Conservation (phyloP, 1,284 basidiomycete species). For the Fomitopsis schrenkii region DNA sequence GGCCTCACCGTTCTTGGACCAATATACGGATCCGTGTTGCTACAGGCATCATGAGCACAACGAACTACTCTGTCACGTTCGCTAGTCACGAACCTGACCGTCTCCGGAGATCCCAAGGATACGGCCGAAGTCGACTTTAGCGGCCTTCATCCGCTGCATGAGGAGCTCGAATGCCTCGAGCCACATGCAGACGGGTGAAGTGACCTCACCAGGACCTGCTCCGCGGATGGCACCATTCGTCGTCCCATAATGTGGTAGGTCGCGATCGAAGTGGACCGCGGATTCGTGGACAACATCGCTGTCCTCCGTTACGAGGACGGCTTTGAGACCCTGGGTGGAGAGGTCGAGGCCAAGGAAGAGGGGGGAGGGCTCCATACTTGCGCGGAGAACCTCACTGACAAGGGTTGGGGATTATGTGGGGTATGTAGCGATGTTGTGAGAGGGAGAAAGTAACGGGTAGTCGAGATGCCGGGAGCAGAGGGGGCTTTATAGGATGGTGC, state of each 20-base stretch:
- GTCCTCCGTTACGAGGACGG: conserved; percentile 59
- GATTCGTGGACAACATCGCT: conserved; percentile 66
- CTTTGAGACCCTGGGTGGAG: conserved; percentile 87
- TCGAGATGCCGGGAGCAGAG: not conserved
- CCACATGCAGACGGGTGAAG: conserved; percentile 82
- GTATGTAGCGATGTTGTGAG: not conserved
- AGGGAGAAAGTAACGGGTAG: not conserved
- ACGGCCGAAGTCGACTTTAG: conserved; percentile 52
- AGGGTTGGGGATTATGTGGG: not conserved
- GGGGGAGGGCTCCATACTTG: conserved; percentile 20
- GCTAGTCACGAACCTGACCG: conserved; percentile 50
- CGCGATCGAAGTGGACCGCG: conserved; percentile 77
- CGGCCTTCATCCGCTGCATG: conserved; percentile 61
- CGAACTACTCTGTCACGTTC: not conserved
- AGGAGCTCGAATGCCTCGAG: conserved; percentile 82
- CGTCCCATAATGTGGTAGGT: conserved; percentile 73
- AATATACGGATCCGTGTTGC: conserved; percentile 93
- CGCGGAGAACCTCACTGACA: conserved; percentile 14
- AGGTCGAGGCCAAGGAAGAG: conserved; percentile 86
- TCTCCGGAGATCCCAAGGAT: conserved; percentile 72
- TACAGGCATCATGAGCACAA: conserved; percentile 25
- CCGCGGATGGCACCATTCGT: conserved; percentile 70
- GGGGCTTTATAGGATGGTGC: conserved; percentile 1
- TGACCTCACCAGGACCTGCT: conserved; percentile 66
- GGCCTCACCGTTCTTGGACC: conserved; percentile 56